phyloP scores from a whole-genome alignment of 1,284 basidiomycete genomes.

The Irpex sp. region DNA sequence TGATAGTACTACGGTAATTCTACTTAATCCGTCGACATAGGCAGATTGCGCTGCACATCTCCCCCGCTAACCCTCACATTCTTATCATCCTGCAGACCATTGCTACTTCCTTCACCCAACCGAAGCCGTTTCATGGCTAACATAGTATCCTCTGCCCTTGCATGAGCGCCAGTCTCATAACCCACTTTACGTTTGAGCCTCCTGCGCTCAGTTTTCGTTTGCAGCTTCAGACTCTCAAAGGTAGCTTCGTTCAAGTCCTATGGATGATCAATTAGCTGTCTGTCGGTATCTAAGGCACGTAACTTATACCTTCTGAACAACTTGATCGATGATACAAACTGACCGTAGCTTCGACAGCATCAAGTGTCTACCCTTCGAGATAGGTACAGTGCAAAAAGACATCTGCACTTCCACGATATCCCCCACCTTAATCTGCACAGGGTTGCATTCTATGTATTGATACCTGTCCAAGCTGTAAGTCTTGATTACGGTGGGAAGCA shows the following conservation, averaged over 20 bases:
- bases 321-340: background rate
- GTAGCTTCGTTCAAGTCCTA: no score
- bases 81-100: background rate
- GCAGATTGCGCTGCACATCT: no score
- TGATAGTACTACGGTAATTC: no score
- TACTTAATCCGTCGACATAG: no score
- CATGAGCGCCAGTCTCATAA: background rate
- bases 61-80: no score
- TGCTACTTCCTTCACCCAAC: background rate
- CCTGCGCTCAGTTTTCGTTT: background rate
- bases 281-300: no score
- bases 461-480: no score
- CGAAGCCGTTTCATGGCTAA: background rate
- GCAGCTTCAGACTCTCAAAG: no score
- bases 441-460: no score
- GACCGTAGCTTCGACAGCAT: slow-evolving; percentile 2
- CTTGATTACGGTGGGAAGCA: no score
- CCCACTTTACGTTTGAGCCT: background rate
- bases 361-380: background rate
- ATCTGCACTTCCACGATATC: background rate
- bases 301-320: background rate
- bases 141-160: background rate
- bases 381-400: background rate
- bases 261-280: no score
- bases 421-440: background rate